Percentiles rank a stretch among this genome's conserved stretches.
Evolutionary conservation across 306 rosid species (phyloP).

Genomic region (Argentina anserina): DNA sequence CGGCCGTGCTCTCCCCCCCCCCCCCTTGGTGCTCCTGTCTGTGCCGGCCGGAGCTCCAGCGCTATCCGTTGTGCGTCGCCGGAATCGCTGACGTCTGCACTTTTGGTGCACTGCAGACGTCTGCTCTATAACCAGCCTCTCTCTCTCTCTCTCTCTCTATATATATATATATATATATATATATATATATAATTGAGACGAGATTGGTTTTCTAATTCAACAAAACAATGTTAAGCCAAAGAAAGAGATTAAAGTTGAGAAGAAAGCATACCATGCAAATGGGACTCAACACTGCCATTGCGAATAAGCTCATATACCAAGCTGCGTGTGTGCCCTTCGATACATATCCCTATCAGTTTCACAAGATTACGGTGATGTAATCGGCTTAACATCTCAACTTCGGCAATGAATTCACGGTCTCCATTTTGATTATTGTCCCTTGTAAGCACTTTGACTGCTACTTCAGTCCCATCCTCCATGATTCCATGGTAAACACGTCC

Average conservation of each 20-base stretch:
- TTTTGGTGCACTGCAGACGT: no score
- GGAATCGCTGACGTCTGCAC: no score
- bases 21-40: no score
- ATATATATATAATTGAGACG: not conserved
- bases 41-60: no score
- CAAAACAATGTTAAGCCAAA: not conserved
- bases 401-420: conserved; percentile 76
- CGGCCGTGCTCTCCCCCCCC: no score
- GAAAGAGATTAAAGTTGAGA: conserved; percentile 15
- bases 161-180: no score
- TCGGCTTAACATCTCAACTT: conserved; percentile 91
- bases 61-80: no score
- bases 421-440: conserved; percentile 64
- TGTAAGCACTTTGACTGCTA: conserved; percentile 83
- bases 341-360: conserved; percentile 88
- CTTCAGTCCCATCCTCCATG: conserved; percentile 81
- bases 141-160: no score
- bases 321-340: conserved; percentile 74
- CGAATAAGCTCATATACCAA: conserved; percentile 84
- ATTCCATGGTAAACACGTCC: conserved; percentile 83
- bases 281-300: conserved; percentile 97
- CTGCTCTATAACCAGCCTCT: no score
- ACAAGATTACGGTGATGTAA: conserved; percentile 98
- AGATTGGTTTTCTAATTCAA: not conserved
- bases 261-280: conserved; percentile 75